A percentile compares a stretch with the other conserved stretches of the same genome.
Evolutionary conservation across 2,329 filamentous ascomycete genomes (phyloP).

Genomic region (Penicillium concentricum): DNA sequence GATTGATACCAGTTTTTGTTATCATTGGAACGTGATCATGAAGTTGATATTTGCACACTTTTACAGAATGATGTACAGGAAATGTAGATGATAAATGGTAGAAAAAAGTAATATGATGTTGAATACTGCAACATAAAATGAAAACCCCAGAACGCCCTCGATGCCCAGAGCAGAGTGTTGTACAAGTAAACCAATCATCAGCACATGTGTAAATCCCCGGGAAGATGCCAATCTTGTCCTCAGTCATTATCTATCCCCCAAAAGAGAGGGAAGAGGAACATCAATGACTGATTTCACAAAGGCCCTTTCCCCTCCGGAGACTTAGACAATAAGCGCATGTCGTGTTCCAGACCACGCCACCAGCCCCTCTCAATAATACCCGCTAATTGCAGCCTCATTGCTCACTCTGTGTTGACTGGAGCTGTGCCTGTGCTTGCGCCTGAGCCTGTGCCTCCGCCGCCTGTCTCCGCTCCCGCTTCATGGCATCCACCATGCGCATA

Average conservation of each 20-base stretch:
- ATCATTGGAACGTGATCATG: slow-evolving; percentile 8
- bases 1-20: slow-evolving; percentile 12
- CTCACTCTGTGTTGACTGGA: slow-evolving; percentile 18
- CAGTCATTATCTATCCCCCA: not conserved
- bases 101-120: slow-evolving; percentile 5
- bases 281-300: not conserved
- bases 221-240: not conserved
- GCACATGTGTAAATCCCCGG: slow-evolving; percentile 20
- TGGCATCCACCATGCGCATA: slow-evolving; percentile 53
- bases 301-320: not conserved
- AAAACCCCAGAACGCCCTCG: slow-evolving; percentile 26
- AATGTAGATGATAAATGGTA: slow-evolving; percentile 3
- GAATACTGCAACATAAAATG: slow-evolving; percentile 3
- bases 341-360: not conserved
- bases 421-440: slow-evolving; percentile 16
- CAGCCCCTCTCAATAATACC: not conserved
- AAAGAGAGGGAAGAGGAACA: not conserved
- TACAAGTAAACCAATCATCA: slow-evolving; percentile 23
- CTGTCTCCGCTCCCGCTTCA: slow-evolving; percentile 50
- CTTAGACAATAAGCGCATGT: not conserved
- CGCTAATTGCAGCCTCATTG: slow-evolving; percentile 10
- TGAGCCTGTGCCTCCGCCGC: slow-evolving; percentile 24
- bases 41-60: slow-evolving; percentile 5
- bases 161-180: slow-evolving; percentile 36
- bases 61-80: slow-evolving; percentile 10